Evolutionary conservation across 2,329 filamentous ascomycete species (phyloP), one percentile per base, ranked within the genome.

Genomic region (Beauveria australis): DNA sequence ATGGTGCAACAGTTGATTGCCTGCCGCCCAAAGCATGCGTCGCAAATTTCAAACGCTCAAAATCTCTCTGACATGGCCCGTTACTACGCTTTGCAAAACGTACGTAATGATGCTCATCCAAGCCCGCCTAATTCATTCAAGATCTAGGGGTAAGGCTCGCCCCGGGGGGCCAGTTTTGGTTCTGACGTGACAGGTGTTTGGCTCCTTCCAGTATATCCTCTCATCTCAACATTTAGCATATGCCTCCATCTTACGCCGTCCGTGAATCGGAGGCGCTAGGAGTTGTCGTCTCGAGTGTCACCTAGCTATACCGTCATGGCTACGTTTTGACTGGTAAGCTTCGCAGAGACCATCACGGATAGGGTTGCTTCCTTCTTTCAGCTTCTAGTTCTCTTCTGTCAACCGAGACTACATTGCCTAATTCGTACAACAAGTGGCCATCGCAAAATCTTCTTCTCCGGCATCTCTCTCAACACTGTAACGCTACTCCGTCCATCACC

Each of bases 111-210:
- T 6, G 22, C 46, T 46, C 54, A n/a, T 49, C 44, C 41, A 58
- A 49, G 44, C 54, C 30, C 1, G 19, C 19, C 28, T 16, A 5
- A 5, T 37, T 30, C 33, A 3, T 24, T 51, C 33, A 43, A 22
- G 44, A 16, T 51, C 28, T 40, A 22, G 24, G 33, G 55, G 37
- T 16, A 30, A 26, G 33, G 7, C 22, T 30, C 48, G 12, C 26
- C 24, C n/a, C n/a, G n/a, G 28, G 26, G 26, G n/a, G 14, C 18
- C 47, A 49, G 49, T 47, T 53, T 60, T 60, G 48, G 41, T 54
- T 60, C 58, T 60, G 58, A 60, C 51, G 58, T 60, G 58, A 60
- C 16, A 51, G 12, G 28, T 24, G 49, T 48, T 54, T 41, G 22
- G 28, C 26, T 47, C 5, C 30, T 16, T 47, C 9, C 7, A 33